These are phyloP conservation scores for Heteromeles arbutifolia DNA, from an alignment of 306 rosid species.

Conservation along the genomic window DNA sequence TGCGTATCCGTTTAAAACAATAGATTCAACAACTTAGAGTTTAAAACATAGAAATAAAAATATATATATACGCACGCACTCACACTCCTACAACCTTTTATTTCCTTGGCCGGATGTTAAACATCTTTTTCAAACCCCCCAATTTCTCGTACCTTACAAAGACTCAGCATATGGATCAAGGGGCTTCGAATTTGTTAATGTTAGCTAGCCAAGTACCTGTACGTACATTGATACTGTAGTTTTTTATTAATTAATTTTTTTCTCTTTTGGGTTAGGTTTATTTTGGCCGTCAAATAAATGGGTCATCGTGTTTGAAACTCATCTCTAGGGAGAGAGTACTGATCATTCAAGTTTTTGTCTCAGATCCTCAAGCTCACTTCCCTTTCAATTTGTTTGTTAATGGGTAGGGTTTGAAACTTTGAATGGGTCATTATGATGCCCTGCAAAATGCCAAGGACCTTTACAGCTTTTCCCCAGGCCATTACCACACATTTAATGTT, in stretches of 20 bases:
- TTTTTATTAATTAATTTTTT: background rate
- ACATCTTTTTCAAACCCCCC: background rate
- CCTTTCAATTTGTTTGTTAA: constrained; percentile 15
- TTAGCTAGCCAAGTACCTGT: background rate
- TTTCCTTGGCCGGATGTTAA: background rate
- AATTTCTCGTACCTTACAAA: background rate
- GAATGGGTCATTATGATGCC: constrained; percentile 13
- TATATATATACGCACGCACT: no score
- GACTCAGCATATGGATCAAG: background rate
- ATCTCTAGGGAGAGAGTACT: constrained; percentile 12
- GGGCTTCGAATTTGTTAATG: background rate
- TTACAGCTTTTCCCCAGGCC: constrained; percentile 16
- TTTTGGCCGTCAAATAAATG: constrained; percentile 20
- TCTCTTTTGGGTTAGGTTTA: background rate
- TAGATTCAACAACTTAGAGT: no score
- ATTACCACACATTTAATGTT: constrained; percentile 31
- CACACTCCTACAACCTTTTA: no score
- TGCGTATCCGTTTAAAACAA: no score
- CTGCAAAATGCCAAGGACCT: constrained; percentile 26
- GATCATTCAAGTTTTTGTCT: background rate
- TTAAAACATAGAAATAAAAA: no score
- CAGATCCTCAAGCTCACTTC: constrained; percentile 9
- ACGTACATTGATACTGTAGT: background rate
- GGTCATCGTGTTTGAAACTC: background rate
- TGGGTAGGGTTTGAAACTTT: constrained; percentile 20